Base-by-base conservation (phyloP, 1,284 basidiomycete genomes). In the Malassezia sympodialis region DNA sequence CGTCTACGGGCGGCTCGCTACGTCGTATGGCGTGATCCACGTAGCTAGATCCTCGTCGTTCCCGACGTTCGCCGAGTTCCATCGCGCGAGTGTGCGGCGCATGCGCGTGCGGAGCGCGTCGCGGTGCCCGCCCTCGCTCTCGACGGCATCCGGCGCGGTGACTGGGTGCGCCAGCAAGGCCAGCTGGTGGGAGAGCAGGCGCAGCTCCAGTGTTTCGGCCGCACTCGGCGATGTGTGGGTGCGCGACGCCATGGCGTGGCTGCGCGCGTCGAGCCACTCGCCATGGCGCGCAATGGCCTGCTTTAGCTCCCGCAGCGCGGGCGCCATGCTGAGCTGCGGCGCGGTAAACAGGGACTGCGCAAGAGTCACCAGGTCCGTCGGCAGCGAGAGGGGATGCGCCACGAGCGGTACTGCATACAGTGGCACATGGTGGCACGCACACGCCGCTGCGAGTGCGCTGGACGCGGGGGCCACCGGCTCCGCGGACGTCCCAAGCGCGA, bases 221-320 rank as follows among this genome's bases (percentile, higher is more conserved):
- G 23, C 4, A 5, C 10, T 24, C 3, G 5, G 14, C n/a, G n/a
- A 10, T 12, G 30, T 10, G 8, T 23, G 32, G 10, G 35, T 14
- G 8, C 24, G 26, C 26, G 17, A 26, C n/a, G 32, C 19, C 23
- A 39, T 27, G 31, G 30, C 47, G 17, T 28, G 27, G 8, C 47
- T 24, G 6, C 55, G 55, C 50, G 50, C 21, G 12, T 44, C 45
- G 30, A 57, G 43, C 44, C 49, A 52, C 31, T 57, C 55, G 43
- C 46, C 50, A n/a, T 57, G 49, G 15, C 34, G 39, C 24, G 45
- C 30, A 8, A 57, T 57, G n/a, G 21, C 28, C 47, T 52, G 49
- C 14, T 37, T 26, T n/a, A 57, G 55, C 43, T 57, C 55, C 23
- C 55, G 55, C 31, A 57, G 50, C 42, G 55, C 49, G 28, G 55